Evolutionary conservation across 2,329 filamentous ascomycete genomes (phyloP), one percentile per base, ranked within the genome.

Genomic region (Juglanconis sp.): DNA sequence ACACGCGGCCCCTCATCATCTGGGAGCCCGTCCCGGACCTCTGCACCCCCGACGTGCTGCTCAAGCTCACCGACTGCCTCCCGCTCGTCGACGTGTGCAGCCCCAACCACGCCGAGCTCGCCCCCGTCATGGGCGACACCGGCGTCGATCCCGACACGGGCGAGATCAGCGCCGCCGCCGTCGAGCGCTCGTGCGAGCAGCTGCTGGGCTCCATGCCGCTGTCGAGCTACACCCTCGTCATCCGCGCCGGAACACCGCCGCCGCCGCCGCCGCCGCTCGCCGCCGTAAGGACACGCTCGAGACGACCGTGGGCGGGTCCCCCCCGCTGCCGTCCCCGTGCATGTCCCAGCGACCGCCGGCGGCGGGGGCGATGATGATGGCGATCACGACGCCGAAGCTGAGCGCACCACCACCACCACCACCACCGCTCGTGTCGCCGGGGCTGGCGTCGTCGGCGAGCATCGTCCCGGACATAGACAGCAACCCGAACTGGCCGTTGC

Each of bases 1-100:
- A 79, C 65, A 68, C 77, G 1, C 82, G 83, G 52, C 90, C 93
- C 1, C 74, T 92, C 6, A 91, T 97, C 71, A 85, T 98, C 56
- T 99, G 94, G 94, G 95, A 99, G 72, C 95, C 95, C 1, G 90
- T 97, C 1, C 95, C 95, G 1, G 92, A 97, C 73, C 81, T 91
- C 1, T 97, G 93, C 72, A 88, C 84, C 0, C 87, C 91, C 0
- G 85, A 87, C 47, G 82, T 88, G 70, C 75, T 88, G 34, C 77
- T 87, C 10, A 86, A 87, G 68, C 85, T 81, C 71, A 87, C 85
- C 53, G 87, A 87, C 65, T 82, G 82, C 10, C 76, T 88, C 11
- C 83, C 83, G 0, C 73, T 86, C 15, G 77, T 88, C 58, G 85
- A 88, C 65, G 76, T 88, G 58, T 86, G 84, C 72, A 86, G 83